Percentiles rank a stretch among this genome's conserved stretches.
phyloP scores from a whole-genome alignment of 2,329 filamentous ascomycete genomes.

The Colletotrichum gigasporum region DNA sequence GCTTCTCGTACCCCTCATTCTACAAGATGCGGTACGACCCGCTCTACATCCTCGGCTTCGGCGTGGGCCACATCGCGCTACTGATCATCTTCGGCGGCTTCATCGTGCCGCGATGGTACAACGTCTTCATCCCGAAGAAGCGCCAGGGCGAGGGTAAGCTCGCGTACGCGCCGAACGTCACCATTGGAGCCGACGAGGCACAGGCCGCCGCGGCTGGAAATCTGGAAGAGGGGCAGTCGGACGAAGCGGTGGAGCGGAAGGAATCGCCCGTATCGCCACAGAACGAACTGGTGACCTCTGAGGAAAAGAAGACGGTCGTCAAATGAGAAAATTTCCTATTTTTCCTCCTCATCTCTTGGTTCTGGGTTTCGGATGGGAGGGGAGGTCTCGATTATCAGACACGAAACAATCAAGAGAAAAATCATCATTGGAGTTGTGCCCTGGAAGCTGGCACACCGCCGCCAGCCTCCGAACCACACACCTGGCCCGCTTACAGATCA shows the following conservation, averaged over 20 bases:
- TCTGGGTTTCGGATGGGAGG: background rate
- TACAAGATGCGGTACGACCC: slow-evolving; percentile 58
- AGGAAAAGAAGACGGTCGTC: background rate
- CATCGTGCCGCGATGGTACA: slow-evolving; percentile 62
- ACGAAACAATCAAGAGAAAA: background rate
- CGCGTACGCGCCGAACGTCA: slow-evolving; percentile 33
- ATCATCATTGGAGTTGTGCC: background rate
- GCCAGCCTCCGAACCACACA: background rate
- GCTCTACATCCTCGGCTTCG: slow-evolving; percentile 60
- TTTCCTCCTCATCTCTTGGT: background rate
- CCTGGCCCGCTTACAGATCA: background rate
- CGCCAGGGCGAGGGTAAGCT: slow-evolving; percentile 56
- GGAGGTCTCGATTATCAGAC: background rate
- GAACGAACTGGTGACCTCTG: background rate
- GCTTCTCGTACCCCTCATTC: slow-evolving; percentile 61
- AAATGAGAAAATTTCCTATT: background rate
- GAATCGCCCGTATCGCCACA: slow-evolving; percentile 1
- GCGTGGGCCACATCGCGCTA: slow-evolving; percentile 56
- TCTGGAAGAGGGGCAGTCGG: slow-evolving; percentile 10
- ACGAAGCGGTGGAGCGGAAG: background rate
- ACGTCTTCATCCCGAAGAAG: slow-evolving; percentile 58
- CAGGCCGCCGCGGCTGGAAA: slow-evolving; percentile 21
- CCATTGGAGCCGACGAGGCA: slow-evolving; percentile 27
- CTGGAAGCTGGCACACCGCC: background rate
- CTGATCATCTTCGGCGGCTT: slow-evolving; percentile 57